These are phyloP conservation scores for Phymatotrichopsis omnivora DNA, from an alignment of 2,329 filamentous ascomycete genomes.

Conservation along the genomic window DNA sequence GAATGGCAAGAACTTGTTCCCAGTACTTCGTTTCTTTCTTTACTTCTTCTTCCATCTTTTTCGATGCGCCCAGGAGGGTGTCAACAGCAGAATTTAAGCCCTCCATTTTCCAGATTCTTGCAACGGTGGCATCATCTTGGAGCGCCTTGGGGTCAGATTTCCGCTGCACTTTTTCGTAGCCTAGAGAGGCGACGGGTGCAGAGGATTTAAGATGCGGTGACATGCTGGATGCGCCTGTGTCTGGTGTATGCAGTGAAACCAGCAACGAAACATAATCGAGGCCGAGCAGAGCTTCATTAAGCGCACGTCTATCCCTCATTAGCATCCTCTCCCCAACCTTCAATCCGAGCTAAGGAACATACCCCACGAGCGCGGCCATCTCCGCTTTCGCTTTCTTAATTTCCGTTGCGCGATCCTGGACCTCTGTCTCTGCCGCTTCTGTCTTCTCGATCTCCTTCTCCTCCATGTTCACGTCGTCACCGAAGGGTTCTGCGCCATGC, in stretches of 20 bases:
- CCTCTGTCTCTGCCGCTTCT: constrained; percentile 17
- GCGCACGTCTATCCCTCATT: constrained; percentile 36
- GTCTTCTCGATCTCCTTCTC: constrained; percentile 3
- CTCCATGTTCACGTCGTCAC: background rate
- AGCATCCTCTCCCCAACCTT: constrained; percentile 20
- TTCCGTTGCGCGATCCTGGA: constrained; percentile 15
- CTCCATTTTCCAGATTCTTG: constrained; percentile 65
- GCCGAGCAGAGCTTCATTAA: constrained; percentile 55
- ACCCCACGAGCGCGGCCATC: constrained; percentile 19
- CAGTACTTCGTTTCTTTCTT: constrained; percentile 76
- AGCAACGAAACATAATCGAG: constrained; percentile 78
- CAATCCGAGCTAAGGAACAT: constrained; percentile 6
- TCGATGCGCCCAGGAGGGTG: constrained; percentile 60
- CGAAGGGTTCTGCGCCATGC: constrained; percentile 34
- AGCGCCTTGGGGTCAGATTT: constrained; percentile 49
- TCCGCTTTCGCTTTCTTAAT: constrained; percentile 24
- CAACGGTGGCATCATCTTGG: constrained; percentile 44
- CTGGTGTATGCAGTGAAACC: constrained; percentile 68
- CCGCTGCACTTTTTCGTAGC: constrained; percentile 53
- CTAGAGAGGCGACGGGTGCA: constrained; percentile 65
- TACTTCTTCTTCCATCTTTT: constrained; percentile 65
- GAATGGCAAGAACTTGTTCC: constrained; percentile 72
- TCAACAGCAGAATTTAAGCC: constrained; percentile 65
- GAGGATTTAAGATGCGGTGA: constrained; percentile 59
- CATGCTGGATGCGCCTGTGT: constrained; percentile 58